Evolutionary conservation across 495 filamentous ascomycete species (phyloP), one percentile per base, ranked within the genome.

Genomic region (Hypoxylon intermedium): DNA sequence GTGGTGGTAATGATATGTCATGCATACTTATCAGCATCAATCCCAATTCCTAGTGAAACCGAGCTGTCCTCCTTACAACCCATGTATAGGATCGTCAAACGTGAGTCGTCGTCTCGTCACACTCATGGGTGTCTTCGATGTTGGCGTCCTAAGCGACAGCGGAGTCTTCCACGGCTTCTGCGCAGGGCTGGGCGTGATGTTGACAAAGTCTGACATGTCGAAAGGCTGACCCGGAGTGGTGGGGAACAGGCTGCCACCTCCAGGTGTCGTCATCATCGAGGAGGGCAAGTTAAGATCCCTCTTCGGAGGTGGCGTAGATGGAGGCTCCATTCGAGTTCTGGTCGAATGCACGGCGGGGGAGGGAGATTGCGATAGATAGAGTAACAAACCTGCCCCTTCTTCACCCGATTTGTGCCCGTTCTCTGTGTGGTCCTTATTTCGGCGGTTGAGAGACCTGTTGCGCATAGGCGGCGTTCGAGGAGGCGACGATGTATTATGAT

Each of bases 161-260:
- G 52, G 94, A 85, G 77, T 85, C 83, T 88, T 78, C 87, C 87
- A 97, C 3, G 86, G 81, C 53, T 85, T 90, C 73, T 97, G 94
- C 9, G 92, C 94, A 2, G 94, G 95, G 63, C 90, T 94, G 4
- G 95, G 94, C 11, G 94, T 96, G 73, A 97, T 90, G 69, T 99
- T 96, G 56, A 98, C 88, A 70, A 96, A 99, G 70, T 98, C 95
- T 6, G 92, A 86, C 75, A 97, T 97, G 76, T 97, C 94, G 76
- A 97, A 96, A 55, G 85, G 85, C 51, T 82, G 75, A 5, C 78
- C 77, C 1, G 87, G 87, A 2, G 87, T 89, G 40, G 74, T 78
- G 19, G 84, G 81, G 58, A 87, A 86, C 4, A 85, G 77, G 36
- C 76, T 81, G 28, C 78, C 80, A 12, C 87, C 87, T 37, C 88